Evolutionary conservation across 2,329 filamentous ascomycete species (phyloP).

Genomic region (Sordariomycetes sp.): DNA sequence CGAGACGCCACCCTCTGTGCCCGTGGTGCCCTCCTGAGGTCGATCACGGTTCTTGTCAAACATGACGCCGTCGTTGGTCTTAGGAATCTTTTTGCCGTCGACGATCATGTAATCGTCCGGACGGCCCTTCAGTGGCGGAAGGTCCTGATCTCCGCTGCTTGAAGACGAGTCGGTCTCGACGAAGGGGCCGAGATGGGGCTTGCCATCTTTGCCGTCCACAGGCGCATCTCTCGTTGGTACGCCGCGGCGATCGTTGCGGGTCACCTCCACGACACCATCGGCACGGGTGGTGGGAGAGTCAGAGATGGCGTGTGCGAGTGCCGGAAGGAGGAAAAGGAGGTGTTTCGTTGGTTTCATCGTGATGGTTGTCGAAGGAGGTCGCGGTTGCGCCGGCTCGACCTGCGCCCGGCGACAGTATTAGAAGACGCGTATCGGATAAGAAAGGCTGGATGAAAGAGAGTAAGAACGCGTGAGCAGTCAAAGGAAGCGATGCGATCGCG

Average conservation of each 20-base stretch:
- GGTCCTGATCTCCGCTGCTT: slow-evolving; percentile 21
- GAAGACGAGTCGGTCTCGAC: slow-evolving; percentile 44
- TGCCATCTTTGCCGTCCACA: slow-evolving; percentile 87
- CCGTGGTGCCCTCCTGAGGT: slow-evolving; percentile 78
- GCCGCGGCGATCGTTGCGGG: slow-evolving; percentile 22
- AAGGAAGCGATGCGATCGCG: too few species aligned
- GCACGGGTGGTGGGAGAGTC: slow-evolving; percentile 13
- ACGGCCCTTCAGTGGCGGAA: slow-evolving; percentile 39
- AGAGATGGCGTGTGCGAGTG: slow-evolving; percentile 29
- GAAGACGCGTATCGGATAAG: too few species aligned
- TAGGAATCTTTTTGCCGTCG: slow-evolving; percentile 52
- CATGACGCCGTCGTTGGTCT: slow-evolving; percentile 77
- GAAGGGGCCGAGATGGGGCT: slow-evolving; percentile 81
- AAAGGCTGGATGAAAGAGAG: too few species aligned
- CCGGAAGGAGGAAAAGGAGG: slow-evolving; percentile 51
- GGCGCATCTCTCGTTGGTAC: slow-evolving; percentile 65
- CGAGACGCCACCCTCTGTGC: slow-evolving; percentile 81
- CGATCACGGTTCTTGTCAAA: slow-evolving; percentile 69
- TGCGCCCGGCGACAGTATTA: too few species aligned
- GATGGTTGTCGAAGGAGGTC: slow-evolving; percentile 6
- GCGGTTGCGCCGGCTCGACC: too few species aligned
- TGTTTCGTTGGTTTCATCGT: slow-evolving; percentile 52
- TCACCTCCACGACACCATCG: slow-evolving; percentile 15
- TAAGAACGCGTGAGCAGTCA: too few species aligned
- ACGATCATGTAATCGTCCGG: slow-evolving; percentile 41